Conservation (phyloP, 306 rosid genomes). For the Cicer yamashitae region DNA sequence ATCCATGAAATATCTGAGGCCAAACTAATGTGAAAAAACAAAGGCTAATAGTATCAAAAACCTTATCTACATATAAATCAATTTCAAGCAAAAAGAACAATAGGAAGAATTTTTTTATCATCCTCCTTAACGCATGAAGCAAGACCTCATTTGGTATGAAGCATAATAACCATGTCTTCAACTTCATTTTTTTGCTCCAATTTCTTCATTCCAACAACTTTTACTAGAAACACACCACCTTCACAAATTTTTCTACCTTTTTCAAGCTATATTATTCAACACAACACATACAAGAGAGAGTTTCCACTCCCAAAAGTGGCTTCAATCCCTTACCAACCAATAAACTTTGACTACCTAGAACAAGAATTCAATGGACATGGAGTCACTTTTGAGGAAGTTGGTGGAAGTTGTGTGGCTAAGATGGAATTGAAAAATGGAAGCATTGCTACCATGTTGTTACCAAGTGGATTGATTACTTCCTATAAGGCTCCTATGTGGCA, state of each 20-base stretch:
- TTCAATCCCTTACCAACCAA: conserved; percentile 72
- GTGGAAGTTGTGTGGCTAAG: conserved; percentile 68
- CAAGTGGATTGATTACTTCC: conserved; percentile 80
- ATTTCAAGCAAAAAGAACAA: conserved; percentile 37
- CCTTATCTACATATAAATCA: conserved; percentile 47
- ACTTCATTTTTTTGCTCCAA: conserved; percentile 47
- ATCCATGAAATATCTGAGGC: conserved; percentile 33
- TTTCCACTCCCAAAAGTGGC: conserved; percentile 59
- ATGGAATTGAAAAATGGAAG: conserved; percentile 76
- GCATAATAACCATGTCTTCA: conserved; percentile 52
- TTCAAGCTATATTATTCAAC: conserved; percentile 7
- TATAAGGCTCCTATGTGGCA: conserved; percentile 93
- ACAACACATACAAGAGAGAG: conserved; percentile 46
- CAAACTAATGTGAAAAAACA: neutral
- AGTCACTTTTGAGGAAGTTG: conserved; percentile 77
- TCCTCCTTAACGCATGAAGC: conserved; percentile 3
- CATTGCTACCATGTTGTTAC: conserved; percentile 69
- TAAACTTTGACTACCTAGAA: conserved; percentile 69
- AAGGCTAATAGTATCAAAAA: neutral
- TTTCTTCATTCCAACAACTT: conserved; percentile 22
- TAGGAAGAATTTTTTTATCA: neutral
- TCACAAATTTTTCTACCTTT: conserved; percentile 24
- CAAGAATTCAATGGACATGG: conserved; percentile 85
- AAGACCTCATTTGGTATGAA: conserved; percentile 40
- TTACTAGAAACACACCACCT: conserved; percentile 37